These are phyloP conservation scores for Tylopilus intermedius DNA, from an alignment of 768 basidiomycete genomes.

Conservation along the genomic window DNA sequence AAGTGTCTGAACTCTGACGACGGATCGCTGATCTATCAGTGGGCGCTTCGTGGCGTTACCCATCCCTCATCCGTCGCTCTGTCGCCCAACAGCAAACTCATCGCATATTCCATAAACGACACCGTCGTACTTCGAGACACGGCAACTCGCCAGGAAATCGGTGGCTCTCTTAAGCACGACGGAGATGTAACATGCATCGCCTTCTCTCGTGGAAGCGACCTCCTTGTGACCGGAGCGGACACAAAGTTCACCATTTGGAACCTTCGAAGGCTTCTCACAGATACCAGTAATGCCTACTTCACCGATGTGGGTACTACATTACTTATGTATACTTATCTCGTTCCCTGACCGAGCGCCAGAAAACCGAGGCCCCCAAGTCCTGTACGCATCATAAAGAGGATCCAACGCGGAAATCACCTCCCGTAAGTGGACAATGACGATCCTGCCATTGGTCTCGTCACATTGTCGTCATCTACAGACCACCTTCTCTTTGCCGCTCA, in stretches of 20 bases:
- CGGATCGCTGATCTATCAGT: slow-evolving; percentile 11
- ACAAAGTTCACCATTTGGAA: slow-evolving; percentile 15
- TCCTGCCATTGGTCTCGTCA: neutral
- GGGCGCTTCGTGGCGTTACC: slow-evolving; percentile 8
- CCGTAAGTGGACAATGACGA: neutral
- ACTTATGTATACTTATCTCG: neutral
- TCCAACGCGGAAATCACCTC: neutral
- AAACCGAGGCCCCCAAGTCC: neutral
- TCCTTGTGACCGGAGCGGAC: slow-evolving; percentile 3
- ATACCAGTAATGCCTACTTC: neutral
- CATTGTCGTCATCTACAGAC: neutral
- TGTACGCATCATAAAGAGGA: slow-evolving; percentile 7
- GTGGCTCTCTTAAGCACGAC: slow-evolving; percentile 3
- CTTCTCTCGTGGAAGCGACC: slow-evolving; percentile 9
- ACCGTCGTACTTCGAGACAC: slow-evolving; percentile 10
- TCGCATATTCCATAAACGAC: slow-evolving; percentile 14
- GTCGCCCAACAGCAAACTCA: slow-evolving; percentile 11
- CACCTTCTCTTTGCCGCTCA: slow-evolving; percentile 10
- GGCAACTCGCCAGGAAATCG: slow-evolving; percentile 7
- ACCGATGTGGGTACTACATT: neutral
- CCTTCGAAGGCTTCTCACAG: slow-evolving; percentile 1
- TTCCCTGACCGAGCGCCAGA: slow-evolving; percentile 1
- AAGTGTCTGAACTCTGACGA: slow-evolving; percentile 15
- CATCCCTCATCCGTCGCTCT: slow-evolving; percentile 10
- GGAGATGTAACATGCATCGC: slow-evolving; percentile 11